Conservation (phyloP, 768 basidiomycete genomes). For the Botryobasidium botryosum region DNA sequence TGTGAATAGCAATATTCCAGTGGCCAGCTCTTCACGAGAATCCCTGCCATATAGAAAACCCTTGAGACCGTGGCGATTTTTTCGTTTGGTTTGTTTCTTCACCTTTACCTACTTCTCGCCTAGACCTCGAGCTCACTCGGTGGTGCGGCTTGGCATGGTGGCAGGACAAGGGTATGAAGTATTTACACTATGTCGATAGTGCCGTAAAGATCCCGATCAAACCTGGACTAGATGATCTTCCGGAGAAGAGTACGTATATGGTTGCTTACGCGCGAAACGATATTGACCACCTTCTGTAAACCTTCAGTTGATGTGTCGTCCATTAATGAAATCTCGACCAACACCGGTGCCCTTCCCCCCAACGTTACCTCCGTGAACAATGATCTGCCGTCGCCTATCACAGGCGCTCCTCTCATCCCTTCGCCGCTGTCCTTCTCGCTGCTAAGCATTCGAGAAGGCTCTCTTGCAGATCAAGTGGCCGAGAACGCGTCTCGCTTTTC, state of each 20-base stretch:
- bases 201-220: slow-evolving; percentile 63
- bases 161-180: slow-evolving; percentile 65
- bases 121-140: too few species aligned
- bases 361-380: slow-evolving; percentile 23
- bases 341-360: slow-evolving; percentile 45
- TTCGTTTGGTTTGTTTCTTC: slow-evolving; percentile 45
- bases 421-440: slow-evolving; percentile 67
- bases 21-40: slow-evolving; percentile 20
- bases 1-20: too few species aligned
- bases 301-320: slow-evolving; percentile 45
- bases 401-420: slow-evolving; percentile 22
- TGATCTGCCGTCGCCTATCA: too few species aligned
- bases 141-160: slow-evolving; percentile 1
- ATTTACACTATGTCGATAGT: slow-evolving; percentile 75
- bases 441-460: slow-evolving; percentile 48
- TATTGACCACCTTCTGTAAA: neutral
- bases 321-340: slow-evolving; percentile 65
- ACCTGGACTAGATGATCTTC: slow-evolving; percentile 69
- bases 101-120: slow-evolving; percentile 4
- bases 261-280: neutral
- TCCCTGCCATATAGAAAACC: slow-evolving; percentile 31
- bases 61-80: slow-evolving; percentile 64
- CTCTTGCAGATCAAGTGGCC: slow-evolving; percentile 63
- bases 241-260: slow-evolving; percentile 39
- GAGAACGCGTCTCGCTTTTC: slow-evolving; percentile 67